Evolutionary conservation across 371 early-diverging fungal species (phyloP).

Genomic region (Nematocida sp.): DNA sequence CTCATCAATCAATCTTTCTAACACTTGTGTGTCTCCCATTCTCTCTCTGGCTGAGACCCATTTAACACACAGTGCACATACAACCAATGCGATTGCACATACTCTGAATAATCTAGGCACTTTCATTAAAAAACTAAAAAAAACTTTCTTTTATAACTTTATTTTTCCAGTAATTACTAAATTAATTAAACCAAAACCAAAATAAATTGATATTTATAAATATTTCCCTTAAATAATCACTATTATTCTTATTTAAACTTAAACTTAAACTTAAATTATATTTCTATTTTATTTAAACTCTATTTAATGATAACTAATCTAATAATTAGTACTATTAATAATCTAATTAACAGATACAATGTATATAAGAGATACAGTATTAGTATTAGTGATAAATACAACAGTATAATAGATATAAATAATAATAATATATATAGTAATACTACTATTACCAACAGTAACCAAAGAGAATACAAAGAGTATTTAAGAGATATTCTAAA

Average conservation of each 20-base stretch:
- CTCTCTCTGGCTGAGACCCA: too few species aligned
- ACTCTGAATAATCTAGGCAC: background rate
- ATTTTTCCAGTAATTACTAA: conserved; percentile 13
- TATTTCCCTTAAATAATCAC: conserved; percentile 9
- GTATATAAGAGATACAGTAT: too few species aligned
- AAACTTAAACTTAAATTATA: background rate
- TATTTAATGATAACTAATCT: too few species aligned
- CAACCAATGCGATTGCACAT: too few species aligned
- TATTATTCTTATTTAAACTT: background rate
- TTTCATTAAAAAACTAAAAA: background rate
- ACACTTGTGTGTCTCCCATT: too few species aligned
- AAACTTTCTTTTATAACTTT: conserved; percentile 20
- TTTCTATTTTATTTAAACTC: background rate
- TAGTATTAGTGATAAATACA: background rate
- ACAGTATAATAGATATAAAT: background rate
- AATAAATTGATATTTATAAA: too few species aligned
- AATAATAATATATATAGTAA: background rate
- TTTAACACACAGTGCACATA: too few species aligned
- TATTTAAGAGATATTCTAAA: too few species aligned
- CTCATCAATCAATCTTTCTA: conserved; percentile 13
- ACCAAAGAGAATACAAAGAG: background rate
- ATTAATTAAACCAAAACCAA: too few species aligned
- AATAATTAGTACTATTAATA: too few species aligned
- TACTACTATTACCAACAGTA: background rate
- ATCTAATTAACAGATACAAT: too few species aligned